Conservation (phyloP, 805 yeast species). For the Ogataea methanolica region DNA sequence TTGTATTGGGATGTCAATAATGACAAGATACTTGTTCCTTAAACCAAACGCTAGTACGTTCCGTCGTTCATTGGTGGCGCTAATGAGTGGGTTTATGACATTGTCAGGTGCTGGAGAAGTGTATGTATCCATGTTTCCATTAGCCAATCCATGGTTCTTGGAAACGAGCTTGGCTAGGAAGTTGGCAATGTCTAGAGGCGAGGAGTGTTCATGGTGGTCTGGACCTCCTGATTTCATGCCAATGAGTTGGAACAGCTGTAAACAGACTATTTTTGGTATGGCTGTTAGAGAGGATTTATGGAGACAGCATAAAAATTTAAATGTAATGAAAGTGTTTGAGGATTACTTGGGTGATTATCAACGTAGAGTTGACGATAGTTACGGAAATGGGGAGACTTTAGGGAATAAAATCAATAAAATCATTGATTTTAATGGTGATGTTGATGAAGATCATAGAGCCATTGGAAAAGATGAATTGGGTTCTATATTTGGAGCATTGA, state of each 20-base stretch:
- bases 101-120: neutral
- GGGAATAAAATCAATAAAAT: slow-evolving; percentile 7
- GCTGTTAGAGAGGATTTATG: slow-evolving; percentile 6
- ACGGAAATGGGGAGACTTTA: slow-evolving; percentile 4
- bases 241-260: slow-evolving; percentile 30
- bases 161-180: slow-evolving; percentile 24
- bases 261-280: slow-evolving; percentile 14
- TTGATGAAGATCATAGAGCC: neutral
- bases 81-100: neutral
- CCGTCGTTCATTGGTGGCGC: neutral
- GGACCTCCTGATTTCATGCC: slow-evolving; percentile 47
- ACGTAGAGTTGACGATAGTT: neutral
- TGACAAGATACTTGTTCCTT: neutral
- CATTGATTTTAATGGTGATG: slow-evolving; percentile 2
- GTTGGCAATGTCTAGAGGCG: slow-evolving; percentile 32
- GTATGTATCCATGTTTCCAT: neutral
- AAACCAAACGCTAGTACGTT: neutral
- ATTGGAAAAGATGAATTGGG: slow-evolving; percentile 4
- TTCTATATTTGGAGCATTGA: slow-evolving; percentile 7
- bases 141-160: slow-evolving; percentile 23
- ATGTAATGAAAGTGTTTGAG: neutral
- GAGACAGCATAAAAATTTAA: neutral
- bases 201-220: slow-evolving; percentile 41
- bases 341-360: neutral
- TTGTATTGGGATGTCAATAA: slow-evolving; percentile 17